Evolutionary conservation across 805 yeast genomes (phyloP), one percentile per base, ranked within the genome.

Genomic region (Millerozyma acaciae): DNA sequence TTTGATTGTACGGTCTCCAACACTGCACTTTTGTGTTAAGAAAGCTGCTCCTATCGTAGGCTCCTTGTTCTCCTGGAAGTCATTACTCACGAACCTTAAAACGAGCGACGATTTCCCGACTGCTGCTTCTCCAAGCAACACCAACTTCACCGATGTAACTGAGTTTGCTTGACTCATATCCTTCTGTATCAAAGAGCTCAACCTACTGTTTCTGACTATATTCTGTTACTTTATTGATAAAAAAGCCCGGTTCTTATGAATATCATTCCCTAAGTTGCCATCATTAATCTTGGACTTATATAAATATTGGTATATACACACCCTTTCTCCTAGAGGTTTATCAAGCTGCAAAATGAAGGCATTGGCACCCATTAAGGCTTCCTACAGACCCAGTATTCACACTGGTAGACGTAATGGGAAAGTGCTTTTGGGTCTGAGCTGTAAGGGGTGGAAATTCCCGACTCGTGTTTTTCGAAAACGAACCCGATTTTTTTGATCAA

Each of bases 41-140:
- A 90, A 90, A 3, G 97, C 97, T 4, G 98, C 98, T 10, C 98
- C 98, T 47, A 90, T 90, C 2, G 98, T 90, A 15, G 97, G 97
- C 52, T 90, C 97, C 55, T 90, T 89, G 61, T 90, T 89, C 58
- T 89, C 97, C 58, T 93, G 96, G 62, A 90, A 90, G 53, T 90
- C 97, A 59, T 90, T 87, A 43, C 88, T 80, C 26, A 90, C 97
- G 60, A 90, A 90, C 45, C 97, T 73, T 45, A 90, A 70, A 21
- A 90, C 97, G 20, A 90, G 71, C 5, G 96, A 86, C 4, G 96
- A 86, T 55, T 90, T 90, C 33, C 98, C 98, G 12, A 90, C 98
- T 0, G 98, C 98, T 1, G 97, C 97, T 55, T 90, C 98, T 18
- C 98, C 98, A 28, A 90, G 66, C 25, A 90, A 76, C 6, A 90